These are phyloP conservation scores for Ensete glaucum DNA, from an alignment of 176 grass and related monocot species.

Conservation along the genomic window DNA sequence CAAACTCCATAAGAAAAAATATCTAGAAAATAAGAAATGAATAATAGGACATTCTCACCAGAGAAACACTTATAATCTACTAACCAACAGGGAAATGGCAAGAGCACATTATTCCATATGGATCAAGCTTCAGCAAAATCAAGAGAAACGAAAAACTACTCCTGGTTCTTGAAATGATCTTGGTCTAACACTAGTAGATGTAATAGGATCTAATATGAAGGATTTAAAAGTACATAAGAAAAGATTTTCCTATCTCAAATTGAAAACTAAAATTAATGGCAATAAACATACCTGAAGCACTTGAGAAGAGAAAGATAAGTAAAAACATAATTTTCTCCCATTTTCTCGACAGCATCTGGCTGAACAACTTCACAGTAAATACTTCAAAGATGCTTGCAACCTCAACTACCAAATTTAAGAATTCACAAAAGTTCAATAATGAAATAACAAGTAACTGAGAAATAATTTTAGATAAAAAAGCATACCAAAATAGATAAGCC, in stretches of 20 bases:
- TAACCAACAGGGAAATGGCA: too few relatives aligned
- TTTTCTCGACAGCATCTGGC: constrained; percentile 36
- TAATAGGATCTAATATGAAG: too few relatives aligned
- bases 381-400: not conserved
- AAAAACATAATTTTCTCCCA: constrained; percentile 22
- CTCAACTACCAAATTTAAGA: not conserved
- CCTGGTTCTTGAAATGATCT: not conserved
- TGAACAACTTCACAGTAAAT: not conserved
- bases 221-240: too few relatives aligned
- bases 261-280: constrained; percentile 4
- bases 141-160: not conserved
- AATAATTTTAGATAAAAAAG: not conserved
- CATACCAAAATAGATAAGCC: not conserved
- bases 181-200: not conserved
- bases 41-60: too few relatives aligned
- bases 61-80: too few relatives aligned
- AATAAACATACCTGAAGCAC: constrained; percentile 56
- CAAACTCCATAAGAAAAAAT: too few relatives aligned
- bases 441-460: not conserved
- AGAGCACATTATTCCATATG: too few relatives aligned
- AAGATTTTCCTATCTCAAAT: not conserved
- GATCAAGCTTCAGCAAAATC: too few relatives aligned
- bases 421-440: not conserved
- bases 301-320: constrained; percentile 33
- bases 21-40: too few relatives aligned